A percentile compares a stretch with the other conserved stretches of the same genome.
Conservation (phyloP, 2,329 filamentous ascomycete species). For the Cladosporium sphaerospermum region DNA sequence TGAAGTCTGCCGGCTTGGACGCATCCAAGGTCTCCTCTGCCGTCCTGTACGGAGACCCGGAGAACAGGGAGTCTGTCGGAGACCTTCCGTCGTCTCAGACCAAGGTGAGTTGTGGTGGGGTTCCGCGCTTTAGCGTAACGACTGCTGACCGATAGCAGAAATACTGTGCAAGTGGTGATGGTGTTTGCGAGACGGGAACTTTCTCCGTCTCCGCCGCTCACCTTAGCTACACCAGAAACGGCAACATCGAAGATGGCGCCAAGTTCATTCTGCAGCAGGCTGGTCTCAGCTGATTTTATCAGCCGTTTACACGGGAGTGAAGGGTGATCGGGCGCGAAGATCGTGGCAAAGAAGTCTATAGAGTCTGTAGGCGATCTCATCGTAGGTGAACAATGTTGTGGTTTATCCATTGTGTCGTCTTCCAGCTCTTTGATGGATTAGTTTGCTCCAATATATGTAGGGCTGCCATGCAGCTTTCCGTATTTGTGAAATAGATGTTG, state of each 20-base stretch:
- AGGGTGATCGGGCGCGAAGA: too few relatives aligned
- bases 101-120: slow-evolving; percentile 22
- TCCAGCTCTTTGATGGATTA: too few relatives aligned
- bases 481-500: too few relatives aligned
- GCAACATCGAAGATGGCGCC: neutral
- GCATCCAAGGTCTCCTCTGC: slow-evolving; percentile 15
- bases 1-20: slow-evolving; percentile 11
- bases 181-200: slow-evolving; percentile 20
- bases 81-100: slow-evolving; percentile 17
- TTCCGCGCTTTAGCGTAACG: neutral
- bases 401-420: too few relatives aligned
- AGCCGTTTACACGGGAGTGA: too few relatives aligned
- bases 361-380: too few relatives aligned
- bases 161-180: slow-evolving; percentile 16
- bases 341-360: too few relatives aligned
- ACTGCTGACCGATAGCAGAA: neutral
- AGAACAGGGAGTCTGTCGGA: slow-evolving; percentile 19
- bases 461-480: too few relatives aligned
- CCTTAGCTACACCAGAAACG: slow-evolving; percentile 10
- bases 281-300: neutral
- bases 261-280: slow-evolving; percentile 1
- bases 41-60: slow-evolving; percentile 29
- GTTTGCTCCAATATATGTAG: too few relatives aligned
- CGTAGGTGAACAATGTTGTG: too few relatives aligned
- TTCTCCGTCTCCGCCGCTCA: slow-evolving; percentile 22